Percentiles rank a stretch among this genome's conserved stretches.
Evolutionary conservation across 2,329 filamentous ascomycete genomes (phyloP).

Genomic region (Furcasterigmium sp.): DNA sequence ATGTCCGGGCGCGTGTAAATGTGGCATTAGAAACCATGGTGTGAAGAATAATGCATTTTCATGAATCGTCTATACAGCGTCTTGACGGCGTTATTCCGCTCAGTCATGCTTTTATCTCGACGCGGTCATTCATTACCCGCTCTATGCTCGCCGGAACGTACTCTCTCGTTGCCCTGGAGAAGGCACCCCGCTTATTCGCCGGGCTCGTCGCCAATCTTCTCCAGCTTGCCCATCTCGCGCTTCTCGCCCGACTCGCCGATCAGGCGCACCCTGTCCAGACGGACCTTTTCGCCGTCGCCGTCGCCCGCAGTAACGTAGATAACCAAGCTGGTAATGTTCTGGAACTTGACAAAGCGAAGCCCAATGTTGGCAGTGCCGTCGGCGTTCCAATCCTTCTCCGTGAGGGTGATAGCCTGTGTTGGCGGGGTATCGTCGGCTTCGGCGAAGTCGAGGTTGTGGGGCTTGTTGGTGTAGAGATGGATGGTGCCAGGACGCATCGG

Average conservation of each 20-base stretch:
- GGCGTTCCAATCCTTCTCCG: slow-evolving; percentile 73
- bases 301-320: slow-evolving; percentile 87
- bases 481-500: slow-evolving; percentile 79
- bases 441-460: slow-evolving; percentile 89
- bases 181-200: slow-evolving; percentile 42
- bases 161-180: too few relatives aligned
- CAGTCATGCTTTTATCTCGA: too few relatives aligned
- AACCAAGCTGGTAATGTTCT: slow-evolving; percentile 82
- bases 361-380: slow-evolving; percentile 67
- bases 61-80: too few relatives aligned
- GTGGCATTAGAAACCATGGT: too few relatives aligned
- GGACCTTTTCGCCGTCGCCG: slow-evolving; percentile 76
- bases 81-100: too few relatives aligned
- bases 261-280: slow-evolving; percentile 72
- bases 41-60: too few relatives aligned
- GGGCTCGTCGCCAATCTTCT: slow-evolving; percentile 81
- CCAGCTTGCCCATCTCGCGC: slow-evolving; percentile 86
- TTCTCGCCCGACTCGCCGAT: slow-evolving; percentile 90
- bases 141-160: too few relatives aligned
- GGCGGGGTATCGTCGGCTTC: slow-evolving; percentile 84
- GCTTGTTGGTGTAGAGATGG: slow-evolving; percentile 80
- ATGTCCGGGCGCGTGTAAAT: background rate
- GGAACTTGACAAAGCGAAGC: slow-evolving; percentile 94
- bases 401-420: slow-evolving; percentile 74
- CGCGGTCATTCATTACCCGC: background rate